Conservation (phyloP, 2,329 filamentous ascomycete species). For the Dactylellina drechsleri region DNA sequence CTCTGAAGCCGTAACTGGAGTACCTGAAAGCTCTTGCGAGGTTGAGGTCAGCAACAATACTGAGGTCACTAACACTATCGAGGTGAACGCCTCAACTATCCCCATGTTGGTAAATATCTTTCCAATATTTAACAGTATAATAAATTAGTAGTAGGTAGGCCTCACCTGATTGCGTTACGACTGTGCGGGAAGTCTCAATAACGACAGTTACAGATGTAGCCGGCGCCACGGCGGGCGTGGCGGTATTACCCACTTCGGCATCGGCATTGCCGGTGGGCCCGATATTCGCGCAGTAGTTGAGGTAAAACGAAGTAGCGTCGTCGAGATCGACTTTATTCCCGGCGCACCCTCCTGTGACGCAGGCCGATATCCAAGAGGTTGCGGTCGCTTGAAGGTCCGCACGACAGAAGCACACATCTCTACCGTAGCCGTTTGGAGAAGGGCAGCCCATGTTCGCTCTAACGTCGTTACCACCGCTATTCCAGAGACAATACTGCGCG, state of each 20-base stretch:
- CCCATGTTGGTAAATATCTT: not conserved
- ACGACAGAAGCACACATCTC: constrained; percentile 8
- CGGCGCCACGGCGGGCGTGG: not conserved
- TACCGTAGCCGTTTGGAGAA: constrained; percentile 8
- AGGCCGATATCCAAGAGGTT: not conserved
- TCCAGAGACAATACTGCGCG: constrained; percentile 3
- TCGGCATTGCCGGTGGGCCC: not conserved
- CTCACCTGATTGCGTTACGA: constrained; percentile 1
- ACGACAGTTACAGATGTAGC: not conserved
- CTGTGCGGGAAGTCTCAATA: not conserved
- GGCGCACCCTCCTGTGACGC: not conserved
- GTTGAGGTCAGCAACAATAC: not conserved
- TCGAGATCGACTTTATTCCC: constrained; percentile 5
- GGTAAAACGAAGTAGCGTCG: constrained; percentile 1
- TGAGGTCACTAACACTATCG: not conserved
- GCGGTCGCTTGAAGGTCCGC: not conserved
- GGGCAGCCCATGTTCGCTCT: constrained; percentile 1
- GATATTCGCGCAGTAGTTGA: constrained; percentile 7
- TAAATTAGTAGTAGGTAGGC: not conserved
- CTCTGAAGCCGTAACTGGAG: not conserved
- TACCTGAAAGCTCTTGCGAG: not conserved
- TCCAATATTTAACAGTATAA: not conserved
- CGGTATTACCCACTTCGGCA: not conserved
- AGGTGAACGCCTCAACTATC: not conserved
- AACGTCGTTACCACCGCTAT: not conserved